Evolutionary conservation across 495 filamentous ascomycete genomes (phyloP), one percentile per base, ranked within the genome.

Genomic region (Neurospora sp.): DNA sequence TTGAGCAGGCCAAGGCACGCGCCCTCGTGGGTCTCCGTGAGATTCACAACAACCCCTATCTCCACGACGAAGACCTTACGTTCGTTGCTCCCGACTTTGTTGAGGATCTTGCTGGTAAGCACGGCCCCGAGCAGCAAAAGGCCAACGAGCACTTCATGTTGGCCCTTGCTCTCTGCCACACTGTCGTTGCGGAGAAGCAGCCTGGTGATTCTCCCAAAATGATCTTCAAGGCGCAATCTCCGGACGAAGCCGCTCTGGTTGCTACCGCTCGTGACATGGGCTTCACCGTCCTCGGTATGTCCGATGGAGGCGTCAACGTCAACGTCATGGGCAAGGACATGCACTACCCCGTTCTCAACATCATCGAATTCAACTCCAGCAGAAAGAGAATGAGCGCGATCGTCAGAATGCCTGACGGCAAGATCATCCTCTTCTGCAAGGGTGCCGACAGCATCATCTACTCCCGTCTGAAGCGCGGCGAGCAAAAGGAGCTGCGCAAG

Each of bases 341-440:
- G 71, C 89, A 92, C 59, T 99, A 92, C 78, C 90, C 89, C 11
- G 92, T 99, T 27, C 87, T 99, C 44, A 98, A 97, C 80, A 97
- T 93, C 6, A 88, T 99, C 46, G 96, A 99, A 79, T 99, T 99
- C 85, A 98, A 98, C 82, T 98, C 96, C 4, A 91, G 93, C 9
- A 87, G 96, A 76, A 99, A 99, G 81, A 89, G 96, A 71, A 99
- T 99, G 96, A 98, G 96, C 81, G 92, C 96, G 2, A 98, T 99
- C 73, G 91, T 99, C 53, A 89, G 91, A 72, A 98, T 98, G 95
- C 96, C 96, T 5, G 90, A 98, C 78, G 94, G 94, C 44, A 90
- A 88, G 73, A 98, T 99, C 69, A 85, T 94, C 38, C 88, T 99
- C 1, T 97, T 96, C 80, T 99, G 96, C 85, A 99, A 99, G 81